Base-by-base conservation (phyloP, 106 monocot genomes). In the Narthecium ossifragum region DNA sequence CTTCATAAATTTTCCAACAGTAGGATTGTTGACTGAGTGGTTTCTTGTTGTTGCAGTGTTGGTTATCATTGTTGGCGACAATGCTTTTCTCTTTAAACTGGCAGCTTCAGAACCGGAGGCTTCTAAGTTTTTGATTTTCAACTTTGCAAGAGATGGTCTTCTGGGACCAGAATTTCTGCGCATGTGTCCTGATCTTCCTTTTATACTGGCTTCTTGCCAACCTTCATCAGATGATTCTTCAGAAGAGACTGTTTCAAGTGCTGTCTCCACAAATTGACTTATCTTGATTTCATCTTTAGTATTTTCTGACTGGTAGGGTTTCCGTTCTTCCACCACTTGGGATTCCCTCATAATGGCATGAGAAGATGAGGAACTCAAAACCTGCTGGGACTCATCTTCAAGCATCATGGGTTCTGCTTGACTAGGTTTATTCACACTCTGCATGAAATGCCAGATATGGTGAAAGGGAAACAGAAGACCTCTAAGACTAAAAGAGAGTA, bases 161-260 rank as follows among this genome's bases (percentile, higher is more conserved):
- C 58, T 79, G 4, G 39, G 11, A 20, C 59, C 55, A 56, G 21
- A 68, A 63, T 73, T 90, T 65, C 49, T 66, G 3, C 57, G 60
- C 18, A 39, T 48, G 12, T 78, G 67, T 28, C 60, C 67, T 32
- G 70, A 76, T 23, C 80, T 64, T 62, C 80, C 85, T 70, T 68
- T 85, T 31, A 72, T 62, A 43, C 49, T 78, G 53, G 94, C 94
- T 54, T 85, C 90, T 76, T 96, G 94, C 94, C 94, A 96, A 17
- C 94, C 94, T 66, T 90, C 90, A 75, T 90, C 90, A 57, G 80
- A 83, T 55, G 69, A 72, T 46, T 62, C 79, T 65, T 78, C 79
- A 61, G 66, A 29, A 10, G 70, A 77, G 61, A 60, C 26, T 10
- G 43, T 15, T 55, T 55, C 60, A 1, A 14, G 27, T 26, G 47